Base-by-base conservation (phyloP, 495 filamentous ascomycete species). In the Trichoderma virens region DNA sequence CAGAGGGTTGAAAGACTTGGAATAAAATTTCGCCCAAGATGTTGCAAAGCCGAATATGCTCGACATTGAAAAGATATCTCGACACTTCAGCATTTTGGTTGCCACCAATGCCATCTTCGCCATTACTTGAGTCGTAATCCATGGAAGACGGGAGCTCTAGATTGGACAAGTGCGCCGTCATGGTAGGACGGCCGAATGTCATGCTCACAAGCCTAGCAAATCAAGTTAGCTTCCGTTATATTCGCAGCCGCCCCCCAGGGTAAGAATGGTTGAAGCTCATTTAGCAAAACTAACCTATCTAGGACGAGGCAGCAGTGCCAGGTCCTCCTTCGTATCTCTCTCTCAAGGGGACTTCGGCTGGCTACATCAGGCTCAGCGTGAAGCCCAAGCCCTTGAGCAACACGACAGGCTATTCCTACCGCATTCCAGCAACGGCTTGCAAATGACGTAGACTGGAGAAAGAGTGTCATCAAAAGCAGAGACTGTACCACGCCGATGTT, bases 291-390 rank as follows among this genome's bases (percentile, higher is more conserved):
- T 62, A 67, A 81, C 78, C 76, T 73, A 51, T 82, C 79, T 67
- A 82, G 69, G 18, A 79, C 72, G 1, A 82, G 75, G 65, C 80
- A 82, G 9, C 73, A 75, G 68, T 82, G 77, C 79, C 80, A 82
- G 0, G 76, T 78, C 5, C 79, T 74, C 38, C 74, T 67, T n/a
- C 75, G 71, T 14, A 80, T 74, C 47, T 83, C 79, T 1, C 47
- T 67, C 47, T 81, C 78, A 27, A 78, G 56, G 0, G 71, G 72
- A 2, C 70, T 69, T 14, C 70, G 66, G n/a, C 69, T 65, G 5
- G 34, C 61, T 5, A 67, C 65, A 7, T 66, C 67, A 0, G 71
- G 60, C 47, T 76, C 69, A 65, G 78, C 73, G 61, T 83, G 78
- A 43, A 83, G 62, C 5, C 80, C 80, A 1, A 83, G 70, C 3